Conservation (phyloP, 1,284 basidiomycete species). For the Coniophora puteana region DNA sequence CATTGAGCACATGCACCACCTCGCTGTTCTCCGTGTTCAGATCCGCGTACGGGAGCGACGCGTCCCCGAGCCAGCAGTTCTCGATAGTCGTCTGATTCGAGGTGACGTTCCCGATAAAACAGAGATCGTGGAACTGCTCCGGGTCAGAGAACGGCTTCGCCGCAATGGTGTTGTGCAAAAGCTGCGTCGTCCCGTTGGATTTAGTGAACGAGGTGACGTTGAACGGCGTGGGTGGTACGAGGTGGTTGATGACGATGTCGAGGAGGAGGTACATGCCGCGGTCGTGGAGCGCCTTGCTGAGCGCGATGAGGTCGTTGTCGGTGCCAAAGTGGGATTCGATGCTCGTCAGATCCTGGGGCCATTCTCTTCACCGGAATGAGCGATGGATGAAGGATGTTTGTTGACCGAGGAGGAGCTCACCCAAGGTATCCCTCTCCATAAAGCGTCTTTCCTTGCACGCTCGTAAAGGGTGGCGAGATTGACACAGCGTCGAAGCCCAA, state of each 20-base stretch:
- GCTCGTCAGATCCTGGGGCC: slow-evolving; percentile 55
- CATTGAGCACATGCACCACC: slow-evolving; percentile 50
- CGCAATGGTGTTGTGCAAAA: slow-evolving; percentile 34
- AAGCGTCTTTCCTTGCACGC: slow-evolving; percentile 58
- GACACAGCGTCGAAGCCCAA: slow-evolving; percentile 76
- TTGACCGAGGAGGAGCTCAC: slow-evolving; percentile 19
- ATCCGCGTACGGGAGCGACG: slow-evolving; percentile 60
- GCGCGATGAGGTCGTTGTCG: slow-evolving; percentile 56
- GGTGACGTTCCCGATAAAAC: slow-evolving; percentile 46
- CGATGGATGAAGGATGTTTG: not conserved
- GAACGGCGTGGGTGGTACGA: slow-evolving; percentile 36
- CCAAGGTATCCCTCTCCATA: slow-evolving; percentile 68
- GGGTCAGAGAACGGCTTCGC: slow-evolving; percentile 33
- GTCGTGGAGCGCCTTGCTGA: slow-evolving; percentile 58
- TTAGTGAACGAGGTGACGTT: slow-evolving; percentile 28
- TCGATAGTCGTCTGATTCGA: slow-evolving; percentile 66
- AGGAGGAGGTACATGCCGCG: slow-evolving; percentile 79
- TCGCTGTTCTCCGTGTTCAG: slow-evolving; percentile 65
- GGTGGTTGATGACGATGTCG: slow-evolving; percentile 74
- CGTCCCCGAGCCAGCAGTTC: slow-evolving; percentile 75
- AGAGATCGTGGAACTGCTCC: slow-evolving; percentile 33
- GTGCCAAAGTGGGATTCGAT: slow-evolving; percentile 69
- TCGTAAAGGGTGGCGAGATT: slow-evolving; percentile 63
- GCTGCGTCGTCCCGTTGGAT: slow-evolving; percentile 14
- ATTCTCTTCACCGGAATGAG: slow-evolving; percentile 43